Base-by-base conservation (phyloP, 2,329 filamentous ascomycete species). In the Scleromitrula shiraiana region DNA sequence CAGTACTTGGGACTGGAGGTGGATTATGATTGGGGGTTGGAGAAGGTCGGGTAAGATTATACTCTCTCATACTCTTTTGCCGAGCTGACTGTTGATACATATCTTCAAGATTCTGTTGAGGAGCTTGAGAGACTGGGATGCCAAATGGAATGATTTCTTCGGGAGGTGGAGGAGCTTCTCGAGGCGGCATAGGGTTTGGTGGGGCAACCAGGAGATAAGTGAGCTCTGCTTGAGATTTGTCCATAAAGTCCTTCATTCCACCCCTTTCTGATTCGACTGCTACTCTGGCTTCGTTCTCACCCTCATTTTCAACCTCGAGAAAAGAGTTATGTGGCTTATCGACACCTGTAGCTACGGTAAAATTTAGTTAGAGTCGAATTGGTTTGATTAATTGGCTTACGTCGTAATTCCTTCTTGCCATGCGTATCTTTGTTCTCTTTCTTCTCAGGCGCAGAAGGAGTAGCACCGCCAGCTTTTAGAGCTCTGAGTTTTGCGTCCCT, bases 401-500 rank as follows among this genome's bases (percentile, higher is more conserved):
- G 67, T 59, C 72, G 70, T 62, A 76, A 76, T 57, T 82, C 77
- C 53, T 77, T 72, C 61, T 77, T 67, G 14, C 74, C 65, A 7
- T 71, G 70, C 42, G 74, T 70, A 46, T 78, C 74, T 17, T 75
- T 74, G 50, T 78, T 74, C 14, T 75, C 74, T 51, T 76, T 50
- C 38, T 40, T 56, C 42, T 37, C 52, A 36, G 32, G 73, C 53
- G 65, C 73, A 55, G 64, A 59, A 41, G 69, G 69, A 60, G 49
- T 45, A 15, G 58, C 52, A 64, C 71, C 54, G 62, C 67, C 57
- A 67, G 68, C 51, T 68, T 73, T 62, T 50, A 68, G 41, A 58
- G 75, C 68, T 55, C 82, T 68, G 46, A 73, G 71, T 68, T 89
- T 84, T 67, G 87, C 83, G 19, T 86, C 77, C 69, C 95, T 88